Evolutionary conservation across 2,329 filamentous ascomycete genomes (phyloP).

Genomic region (Fusarium continuum): DNA sequence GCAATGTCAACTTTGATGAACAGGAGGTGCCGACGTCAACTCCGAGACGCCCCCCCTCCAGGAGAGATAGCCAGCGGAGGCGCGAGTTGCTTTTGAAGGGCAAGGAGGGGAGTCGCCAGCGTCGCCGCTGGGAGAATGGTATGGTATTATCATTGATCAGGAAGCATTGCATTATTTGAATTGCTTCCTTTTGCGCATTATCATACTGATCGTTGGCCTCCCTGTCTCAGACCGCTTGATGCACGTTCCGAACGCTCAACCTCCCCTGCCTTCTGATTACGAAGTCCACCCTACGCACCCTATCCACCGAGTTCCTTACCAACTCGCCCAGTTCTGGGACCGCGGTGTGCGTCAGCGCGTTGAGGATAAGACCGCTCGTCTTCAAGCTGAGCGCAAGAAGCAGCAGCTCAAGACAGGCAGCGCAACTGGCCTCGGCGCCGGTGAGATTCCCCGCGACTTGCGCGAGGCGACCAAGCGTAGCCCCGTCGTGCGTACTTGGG

Average conservation of each 20-base stretch:
- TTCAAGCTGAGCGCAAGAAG: conserved; percentile 56
- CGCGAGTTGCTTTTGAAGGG: conserved; percentile 85
- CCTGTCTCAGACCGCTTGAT: conserved; percentile 76
- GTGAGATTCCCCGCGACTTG: conserved; percentile 79
- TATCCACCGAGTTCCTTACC: conserved; percentile 83
- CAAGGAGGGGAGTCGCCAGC: conserved; percentile 86
- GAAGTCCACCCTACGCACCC: conserved; percentile 82
- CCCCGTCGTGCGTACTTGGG: conserved; percentile 79
- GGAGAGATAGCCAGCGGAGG: conserved; percentile 64
- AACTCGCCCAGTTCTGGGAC: conserved; percentile 88
- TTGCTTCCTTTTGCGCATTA: background rate
- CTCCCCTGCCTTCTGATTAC: conserved; percentile 85
- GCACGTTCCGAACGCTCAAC: conserved; percentile 84
- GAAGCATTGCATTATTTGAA: background rate
- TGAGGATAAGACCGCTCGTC: conserved; percentile 56
- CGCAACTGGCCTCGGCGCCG: conserved; percentile 57
- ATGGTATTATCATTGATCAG: conserved; percentile 35
- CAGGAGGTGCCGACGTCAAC: conserved; percentile 42
- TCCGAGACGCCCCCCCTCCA: conserved; percentile 57
- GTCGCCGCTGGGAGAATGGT: conserved; percentile 97
- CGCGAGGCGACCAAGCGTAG: conserved; percentile 82
- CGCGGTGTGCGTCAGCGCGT: conserved; percentile 59
- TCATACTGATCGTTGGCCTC: conserved; percentile 27
- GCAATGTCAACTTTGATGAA: conserved; percentile 34
- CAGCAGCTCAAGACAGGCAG: conserved; percentile 55